A percentile compares a stretch with the other conserved stretches of the same genome.
Evolutionary conservation across 2,329 filamentous ascomycete species (phyloP).

Genomic region (Rhexocercosporidium sp.): DNA sequence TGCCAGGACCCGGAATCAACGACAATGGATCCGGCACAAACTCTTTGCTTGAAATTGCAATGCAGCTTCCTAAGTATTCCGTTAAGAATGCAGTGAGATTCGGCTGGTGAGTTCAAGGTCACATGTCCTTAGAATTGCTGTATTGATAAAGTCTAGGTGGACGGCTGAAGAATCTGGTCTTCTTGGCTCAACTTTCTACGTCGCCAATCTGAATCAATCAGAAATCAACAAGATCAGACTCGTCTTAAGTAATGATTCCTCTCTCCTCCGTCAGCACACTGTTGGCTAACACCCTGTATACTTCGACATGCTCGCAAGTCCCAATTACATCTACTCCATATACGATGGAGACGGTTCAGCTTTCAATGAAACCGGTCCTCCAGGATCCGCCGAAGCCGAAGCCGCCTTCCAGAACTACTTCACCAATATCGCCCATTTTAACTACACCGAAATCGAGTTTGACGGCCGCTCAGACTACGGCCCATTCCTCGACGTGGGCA

Average conservation of each 20-base stretch:
- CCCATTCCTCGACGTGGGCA: slow-evolving; percentile 72
- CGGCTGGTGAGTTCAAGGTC: slow-evolving; percentile 5
- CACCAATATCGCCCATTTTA: slow-evolving; percentile 18
- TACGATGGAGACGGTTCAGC: slow-evolving; percentile 72
- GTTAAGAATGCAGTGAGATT: slow-evolving; percentile 70
- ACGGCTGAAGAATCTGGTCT: slow-evolving; percentile 64
- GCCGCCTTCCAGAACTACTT: slow-evolving; percentile 28
- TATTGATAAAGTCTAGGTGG: slow-evolving; percentile 58
- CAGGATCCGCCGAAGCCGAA: slow-evolving; percentile 55
- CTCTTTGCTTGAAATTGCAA: slow-evolving; percentile 64
- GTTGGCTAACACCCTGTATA: slow-evolving; percentile 35
- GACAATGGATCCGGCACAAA: slow-evolving; percentile 44
- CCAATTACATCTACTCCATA: slow-evolving; percentile 68
- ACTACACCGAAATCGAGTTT: slow-evolving; percentile 20
- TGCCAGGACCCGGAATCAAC: slow-evolving; percentile 46
- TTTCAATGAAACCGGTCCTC: slow-evolving; percentile 65
- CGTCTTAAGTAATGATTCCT: slow-evolving; percentile 52
- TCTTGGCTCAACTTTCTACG: slow-evolving; percentile 65
- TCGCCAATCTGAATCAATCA: slow-evolving; percentile 52
- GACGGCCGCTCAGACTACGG: slow-evolving; percentile 81
- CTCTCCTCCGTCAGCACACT: neutral
- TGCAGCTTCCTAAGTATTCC: slow-evolving; percentile 58
- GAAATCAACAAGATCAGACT: slow-evolving; percentile 66
- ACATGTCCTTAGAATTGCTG: too few relatives aligned
- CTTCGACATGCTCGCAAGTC: slow-evolving; percentile 54